Conservation (phyloP, 805 yeast species). For the Saturnispora mendoncae region DNA sequence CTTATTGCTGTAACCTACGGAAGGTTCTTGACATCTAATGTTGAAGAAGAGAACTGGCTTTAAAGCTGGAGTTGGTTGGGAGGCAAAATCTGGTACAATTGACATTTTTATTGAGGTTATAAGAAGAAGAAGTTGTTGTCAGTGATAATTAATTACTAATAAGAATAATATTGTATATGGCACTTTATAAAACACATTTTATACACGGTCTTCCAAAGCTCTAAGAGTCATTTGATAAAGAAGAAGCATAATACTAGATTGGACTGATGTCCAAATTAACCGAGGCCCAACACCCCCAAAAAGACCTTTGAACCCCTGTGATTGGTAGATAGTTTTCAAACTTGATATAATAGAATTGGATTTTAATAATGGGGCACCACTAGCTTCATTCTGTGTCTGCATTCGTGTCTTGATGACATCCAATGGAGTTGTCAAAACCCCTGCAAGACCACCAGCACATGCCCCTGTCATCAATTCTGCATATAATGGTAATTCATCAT, state of each 20-base stretch:
- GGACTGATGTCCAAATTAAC: slow-evolving; percentile 92
- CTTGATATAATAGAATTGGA: slow-evolving; percentile 45
- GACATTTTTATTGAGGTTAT: slow-evolving; percentile 8
- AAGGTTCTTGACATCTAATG: slow-evolving; percentile 29
- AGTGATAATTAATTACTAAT: neutral
- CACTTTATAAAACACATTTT: neutral
- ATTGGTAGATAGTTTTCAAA: slow-evolving; percentile 45
- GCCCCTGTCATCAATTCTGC: slow-evolving; percentile 85
- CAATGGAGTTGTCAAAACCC: slow-evolving; percentile 78
- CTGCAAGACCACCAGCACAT: slow-evolving; percentile 91
- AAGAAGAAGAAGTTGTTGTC: neutral
- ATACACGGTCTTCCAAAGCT: slow-evolving; percentile 27
- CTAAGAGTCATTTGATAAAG: slow-evolving; percentile 74
- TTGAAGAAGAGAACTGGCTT: slow-evolving; percentile 34
- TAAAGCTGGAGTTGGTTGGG: slow-evolving; percentile 19
- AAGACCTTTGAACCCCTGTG: slow-evolving; percentile 72
- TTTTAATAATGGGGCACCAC: slow-evolving; percentile 18
- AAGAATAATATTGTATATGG: neutral
- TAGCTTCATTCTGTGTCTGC: slow-evolving; percentile 61
- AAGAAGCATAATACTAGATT: slow-evolving; percentile 87
- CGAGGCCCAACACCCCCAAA: slow-evolving; percentile 97
- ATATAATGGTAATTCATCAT: slow-evolving; percentile 37
- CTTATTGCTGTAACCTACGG: slow-evolving; percentile 21
- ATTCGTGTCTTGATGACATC: slow-evolving; percentile 89
- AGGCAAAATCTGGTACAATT: slow-evolving; percentile 18